These are phyloP conservation scores for Aethionema arabicum DNA, from an alignment of 345 rosid species.

Conservation along the genomic window DNA sequence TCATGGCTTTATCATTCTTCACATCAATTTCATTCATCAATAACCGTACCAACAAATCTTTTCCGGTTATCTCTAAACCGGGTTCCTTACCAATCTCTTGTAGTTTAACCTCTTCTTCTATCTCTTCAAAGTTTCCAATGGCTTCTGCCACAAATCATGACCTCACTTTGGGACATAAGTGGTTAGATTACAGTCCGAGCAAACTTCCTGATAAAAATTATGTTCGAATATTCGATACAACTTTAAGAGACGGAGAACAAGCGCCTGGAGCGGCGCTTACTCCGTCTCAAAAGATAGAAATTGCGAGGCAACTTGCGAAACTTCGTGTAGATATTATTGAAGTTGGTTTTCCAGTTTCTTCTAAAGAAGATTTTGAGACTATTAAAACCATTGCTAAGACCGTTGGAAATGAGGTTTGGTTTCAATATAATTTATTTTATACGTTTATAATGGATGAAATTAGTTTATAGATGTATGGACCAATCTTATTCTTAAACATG, in stretches of 20 bases:
- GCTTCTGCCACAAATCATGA: too few relatives aligned
- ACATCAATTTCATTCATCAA: too few relatives aligned
- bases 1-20: too few relatives aligned
- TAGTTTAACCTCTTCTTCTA: too few relatives aligned
- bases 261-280: conserved; percentile 84
- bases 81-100: too few relatives aligned
- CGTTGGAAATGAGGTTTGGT: conserved; percentile 60
- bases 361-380: conserved; percentile 67
- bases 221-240: conserved; percentile 76
- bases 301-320: conserved; percentile 67
- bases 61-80: too few relatives aligned
- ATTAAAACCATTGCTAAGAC: conserved; percentile 58
- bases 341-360: conserved; percentile 75
- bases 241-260: conserved; percentile 88
- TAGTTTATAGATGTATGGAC: too few relatives aligned
- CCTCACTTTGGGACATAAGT: conserved; percentile 1
- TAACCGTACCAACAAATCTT: too few relatives aligned
- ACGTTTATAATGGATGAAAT: too few relatives aligned
- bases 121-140: too few relatives aligned
- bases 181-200: conserved; percentile 55
- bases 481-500: too few relatives aligned
- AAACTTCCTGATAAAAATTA: conserved; percentile 57
- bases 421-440: too few relatives aligned
- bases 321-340: conserved; percentile 78
- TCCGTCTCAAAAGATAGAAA: conserved; percentile 65